Evolutionary conservation across 2,329 filamentous ascomycete species (phyloP), one percentile per base, ranked within the genome.

Genomic region (Botrytis tulipae): DNA sequence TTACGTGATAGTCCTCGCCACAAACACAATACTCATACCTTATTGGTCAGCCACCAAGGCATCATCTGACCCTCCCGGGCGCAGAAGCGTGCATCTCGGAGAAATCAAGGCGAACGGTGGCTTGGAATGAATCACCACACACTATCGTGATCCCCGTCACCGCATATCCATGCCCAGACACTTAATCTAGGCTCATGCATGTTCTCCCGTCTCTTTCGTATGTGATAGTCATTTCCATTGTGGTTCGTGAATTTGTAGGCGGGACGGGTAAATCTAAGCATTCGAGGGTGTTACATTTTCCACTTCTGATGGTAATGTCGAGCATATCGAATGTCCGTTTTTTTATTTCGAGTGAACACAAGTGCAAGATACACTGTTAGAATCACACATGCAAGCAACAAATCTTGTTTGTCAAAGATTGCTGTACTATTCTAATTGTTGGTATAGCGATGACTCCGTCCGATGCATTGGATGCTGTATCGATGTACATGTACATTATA

Each of bases 101-200:
- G 40, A 57, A 57, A 62, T 57, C n/a, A 69, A 69, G 66, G 66
- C 66, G 66, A 69, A 69, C 66, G 66, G 37, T 57, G 66, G 35
- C 66, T 48, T 68, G 25, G 22, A 44, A 59, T 69, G 16, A 42
- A 69, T 69, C 66, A 69, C 51, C 48, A 69, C 37, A 42, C 29
- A 40, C 25, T 37, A 29, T 54, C 35, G 46, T 40, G 35, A 69
- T 29, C 66, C 66, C 48, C 22, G 66, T 57, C 66, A 69, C 48
- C n/a, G 66, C 48, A 57, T 69, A 44, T 69, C 48, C 48, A 69
- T 35, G 48, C 48, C 66, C 37, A 69, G 66, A 32, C 48, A 57
- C 35, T 44, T 59, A 69, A 57, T 57, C 37, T 69, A 69, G 46
- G 18, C 35, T 40, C n/a, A 22, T 69, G 66, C 66, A 68, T 57